Percentiles rank a stretch among this genome's conserved stretches.
Conservation (phyloP, 73 alveolate species). For the Effrenium voratum region DNA sequence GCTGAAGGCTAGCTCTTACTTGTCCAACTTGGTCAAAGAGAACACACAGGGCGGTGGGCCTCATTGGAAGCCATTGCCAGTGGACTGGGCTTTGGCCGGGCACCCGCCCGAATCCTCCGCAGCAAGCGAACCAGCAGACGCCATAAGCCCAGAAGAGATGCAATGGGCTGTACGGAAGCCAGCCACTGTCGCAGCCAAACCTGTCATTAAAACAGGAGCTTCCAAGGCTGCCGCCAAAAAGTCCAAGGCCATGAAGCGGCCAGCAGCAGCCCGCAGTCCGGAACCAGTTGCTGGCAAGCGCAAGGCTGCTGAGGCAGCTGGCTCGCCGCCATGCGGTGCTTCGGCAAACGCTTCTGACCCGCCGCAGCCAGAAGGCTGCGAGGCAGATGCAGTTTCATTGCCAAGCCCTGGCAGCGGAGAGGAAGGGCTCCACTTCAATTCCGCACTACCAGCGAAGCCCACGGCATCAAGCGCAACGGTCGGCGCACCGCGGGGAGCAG, state of each 20-base stretch:
- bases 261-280: neutral
- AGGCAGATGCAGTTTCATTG: neutral
- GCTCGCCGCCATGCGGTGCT: too few relatives aligned
- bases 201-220: too few relatives aligned
- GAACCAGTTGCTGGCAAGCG: neutral
- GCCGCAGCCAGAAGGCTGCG: too few relatives aligned
- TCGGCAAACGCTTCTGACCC: too few relatives aligned
- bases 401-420: neutral
- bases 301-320: neutral
- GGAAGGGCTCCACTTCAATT: neutral
- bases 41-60: neutral
- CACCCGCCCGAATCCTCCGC: too few relatives aligned
- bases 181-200: too few relatives aligned
- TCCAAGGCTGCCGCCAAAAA: too few relatives aligned
- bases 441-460: neutral
- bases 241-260: neutral
- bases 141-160: too few relatives aligned
- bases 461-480: neutral
- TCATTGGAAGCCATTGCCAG: too few relatives aligned
- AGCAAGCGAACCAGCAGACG: too few relatives aligned
- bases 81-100: too few relatives aligned
- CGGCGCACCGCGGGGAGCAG: neutral
- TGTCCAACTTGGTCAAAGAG: neutral
- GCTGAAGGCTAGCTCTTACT: neutral
- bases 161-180: too few relatives aligned